Evolutionary conservation across 495 filamentous ascomycete species (phyloP), one percentile per base, ranked within the genome.

Genomic region (Penicillium cinerascens): DNA sequence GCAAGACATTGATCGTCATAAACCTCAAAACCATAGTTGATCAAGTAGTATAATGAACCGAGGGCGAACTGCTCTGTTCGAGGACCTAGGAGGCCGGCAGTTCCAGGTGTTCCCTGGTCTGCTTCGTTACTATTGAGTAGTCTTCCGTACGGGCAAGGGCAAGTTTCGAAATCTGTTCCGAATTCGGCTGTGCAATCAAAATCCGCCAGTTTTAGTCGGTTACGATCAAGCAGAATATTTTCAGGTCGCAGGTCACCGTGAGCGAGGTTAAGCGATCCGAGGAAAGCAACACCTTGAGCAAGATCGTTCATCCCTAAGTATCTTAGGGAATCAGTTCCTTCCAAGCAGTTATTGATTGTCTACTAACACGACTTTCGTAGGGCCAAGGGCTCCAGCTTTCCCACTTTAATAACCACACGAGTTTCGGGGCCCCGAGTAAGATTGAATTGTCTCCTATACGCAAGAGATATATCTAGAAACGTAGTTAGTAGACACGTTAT

Each of bases 1-100:
- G 58, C 53, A 44, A 71, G 56, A 53, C 50, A 54, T 55, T 39
- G 59, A 60, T 73, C 61, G 18, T 56, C 57, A 53, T 69, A 69
- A 53, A 73, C 60, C 39, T 70, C 64, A 63, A 66, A 65, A 13
- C 68, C 68, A 36, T 75, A 69, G 47, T 68, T 71, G 10, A 72
- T 71, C 0, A 61, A 27, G 51, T 73, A 73, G 53, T 51, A 73
- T 15, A 73, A 42, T n/a, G 65, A 72, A 37, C 70, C 68, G 33
- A 73, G 58, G 13, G 67, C 67, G 21, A 75, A 73, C 42, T 67
- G 64, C 51, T 74, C 69, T 27, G 65, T 72, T 16, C 66, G 64
- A 55, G 70, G 50, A 29, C 64, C 63, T 22, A 71, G 52, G 20
- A 58, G 54, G 40, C 70, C 66, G 11, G 54, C 44, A 51, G 56